Conservation (phyloP, 169 alveolate genomes). For the Neospora caninum region DNA sequence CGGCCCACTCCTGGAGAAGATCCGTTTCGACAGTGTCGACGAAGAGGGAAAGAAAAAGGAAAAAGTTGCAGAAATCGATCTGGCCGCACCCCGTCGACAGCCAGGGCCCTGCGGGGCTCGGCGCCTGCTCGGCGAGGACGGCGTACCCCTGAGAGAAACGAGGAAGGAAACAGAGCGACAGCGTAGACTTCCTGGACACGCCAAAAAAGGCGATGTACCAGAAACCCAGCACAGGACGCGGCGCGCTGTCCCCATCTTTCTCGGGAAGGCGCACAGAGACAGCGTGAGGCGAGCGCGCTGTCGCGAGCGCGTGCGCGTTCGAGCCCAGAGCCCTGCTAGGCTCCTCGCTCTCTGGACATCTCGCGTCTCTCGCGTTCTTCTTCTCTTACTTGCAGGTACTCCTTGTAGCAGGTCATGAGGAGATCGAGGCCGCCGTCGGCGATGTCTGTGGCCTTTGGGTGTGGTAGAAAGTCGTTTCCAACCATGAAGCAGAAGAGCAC, state of each 20-base stretch:
- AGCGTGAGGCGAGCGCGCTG: too few species aligned
- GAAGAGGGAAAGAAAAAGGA: slow-evolving; percentile 48
- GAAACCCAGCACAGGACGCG: too few species aligned
- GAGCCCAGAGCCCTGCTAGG: too few species aligned
- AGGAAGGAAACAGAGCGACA: neutral
- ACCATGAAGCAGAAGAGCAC: slow-evolving; percentile 73
- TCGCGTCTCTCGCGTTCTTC: too few species aligned
- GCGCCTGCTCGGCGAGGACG: slow-evolving; percentile 16
- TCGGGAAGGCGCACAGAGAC: too few species aligned
- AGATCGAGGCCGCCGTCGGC: slow-evolving; percentile 92
- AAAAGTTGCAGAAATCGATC: slow-evolving; percentile 48
- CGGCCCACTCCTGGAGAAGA: neutral
- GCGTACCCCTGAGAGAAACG: neutral
- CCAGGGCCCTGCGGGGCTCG: slow-evolving; percentile 58
- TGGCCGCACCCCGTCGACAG: slow-evolving; percentile 60
- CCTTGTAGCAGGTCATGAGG: slow-evolving; percentile 68
- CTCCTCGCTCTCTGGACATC: too few species aligned
- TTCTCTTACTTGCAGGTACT: slow-evolving; percentile 46
- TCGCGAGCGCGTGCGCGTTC: too few species aligned
- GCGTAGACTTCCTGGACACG: neutral
- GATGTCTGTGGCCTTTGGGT: slow-evolving; percentile 84
- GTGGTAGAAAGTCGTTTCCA: slow-evolving; percentile 95
- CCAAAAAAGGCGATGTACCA: neutral
- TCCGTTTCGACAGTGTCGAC: slow-evolving; percentile 54
- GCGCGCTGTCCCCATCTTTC: too few species aligned